phyloP scores from a whole-genome alignment of 2,329 filamentous ascomycete species.

The Endoconidiophora polonica region DNA sequence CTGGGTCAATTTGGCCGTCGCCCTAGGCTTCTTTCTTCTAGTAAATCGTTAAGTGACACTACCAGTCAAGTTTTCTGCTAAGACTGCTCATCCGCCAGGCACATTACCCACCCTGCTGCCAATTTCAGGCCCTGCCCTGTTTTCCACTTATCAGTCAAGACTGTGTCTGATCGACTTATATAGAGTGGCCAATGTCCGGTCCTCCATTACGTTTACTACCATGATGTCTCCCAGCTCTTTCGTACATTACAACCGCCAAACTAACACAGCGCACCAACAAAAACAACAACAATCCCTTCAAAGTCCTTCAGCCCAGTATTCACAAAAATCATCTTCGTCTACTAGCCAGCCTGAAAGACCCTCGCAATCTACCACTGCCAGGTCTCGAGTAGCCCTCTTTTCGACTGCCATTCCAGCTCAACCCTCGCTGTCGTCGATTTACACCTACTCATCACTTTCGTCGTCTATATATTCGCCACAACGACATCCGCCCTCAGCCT shows the following conservation, averaged over 20 bases:
- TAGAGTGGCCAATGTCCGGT: conserved; percentile 11
- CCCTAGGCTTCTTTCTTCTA: background rate
- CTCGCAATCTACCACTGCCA: background rate
- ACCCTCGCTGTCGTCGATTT: background rate
- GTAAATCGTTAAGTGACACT: too few species aligned
- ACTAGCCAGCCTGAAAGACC: background rate
- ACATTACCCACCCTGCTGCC: background rate
- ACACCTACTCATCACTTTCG: background rate
- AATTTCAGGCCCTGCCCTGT: background rate
- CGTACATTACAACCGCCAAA: conserved; percentile 13
- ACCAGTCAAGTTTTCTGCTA: background rate
- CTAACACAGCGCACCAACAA: background rate
- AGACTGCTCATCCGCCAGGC: background rate
- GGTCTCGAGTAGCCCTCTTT: background rate
- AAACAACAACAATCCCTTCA: background rate
- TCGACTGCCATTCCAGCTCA: background rate
- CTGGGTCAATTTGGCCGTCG: background rate
- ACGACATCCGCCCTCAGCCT: conserved; percentile 3
- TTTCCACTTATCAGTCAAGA: background rate
- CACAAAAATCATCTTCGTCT: background rate
- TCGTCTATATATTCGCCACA: conserved; percentile 3
- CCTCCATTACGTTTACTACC: conserved; percentile 1
- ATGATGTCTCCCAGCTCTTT: conserved; percentile 17
- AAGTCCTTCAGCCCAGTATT: conserved; percentile 2
- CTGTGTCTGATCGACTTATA: conserved; percentile 5